Conservation (phyloP, 164 flowering plant genomes). For the Buxus sempervirens region DNA sequence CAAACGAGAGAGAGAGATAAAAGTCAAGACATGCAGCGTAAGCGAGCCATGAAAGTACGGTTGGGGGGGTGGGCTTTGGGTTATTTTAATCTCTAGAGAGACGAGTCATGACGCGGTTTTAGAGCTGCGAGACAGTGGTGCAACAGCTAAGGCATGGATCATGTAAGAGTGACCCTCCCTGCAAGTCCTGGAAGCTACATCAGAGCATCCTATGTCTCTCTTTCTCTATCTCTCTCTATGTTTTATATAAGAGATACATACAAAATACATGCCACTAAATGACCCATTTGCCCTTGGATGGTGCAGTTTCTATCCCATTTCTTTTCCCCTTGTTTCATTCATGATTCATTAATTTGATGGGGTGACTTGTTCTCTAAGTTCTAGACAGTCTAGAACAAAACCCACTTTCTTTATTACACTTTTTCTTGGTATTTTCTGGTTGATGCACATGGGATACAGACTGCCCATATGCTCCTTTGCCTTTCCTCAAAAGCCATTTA, state of each 20-base stretch:
- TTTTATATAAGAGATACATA: no score
- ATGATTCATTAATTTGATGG: not conserved
- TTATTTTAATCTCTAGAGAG: conserved; percentile 3
- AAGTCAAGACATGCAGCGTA: conserved; percentile 39
- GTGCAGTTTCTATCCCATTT: not conserved
- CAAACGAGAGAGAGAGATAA: not conserved
- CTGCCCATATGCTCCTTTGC: not conserved
- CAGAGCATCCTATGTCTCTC: conserved; percentile 38
- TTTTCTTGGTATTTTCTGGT: not conserved
- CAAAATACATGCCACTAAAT: not conserved
- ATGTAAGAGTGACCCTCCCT: conserved; percentile 12
- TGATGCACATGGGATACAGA: not conserved
- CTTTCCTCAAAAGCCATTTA: not conserved
- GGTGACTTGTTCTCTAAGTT: conserved; percentile 9
- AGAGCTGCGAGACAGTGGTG: conserved; percentile 43
- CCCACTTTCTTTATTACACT: no score
- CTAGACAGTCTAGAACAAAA: not conserved
- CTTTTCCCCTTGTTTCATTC: not conserved
- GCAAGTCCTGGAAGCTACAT: conserved; percentile 50
- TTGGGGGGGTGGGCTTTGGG: conserved; percentile 10
- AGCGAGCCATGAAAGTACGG: conserved; percentile 10
- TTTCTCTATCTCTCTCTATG: not conserved
- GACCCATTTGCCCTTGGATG: not conserved
- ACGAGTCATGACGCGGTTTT: conserved; percentile 47
- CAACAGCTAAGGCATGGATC: conserved; percentile 38